phyloP scores from a whole-genome alignment of 1,284 basidiomycete genomes.

The Trichosporon ovoides region DNA sequence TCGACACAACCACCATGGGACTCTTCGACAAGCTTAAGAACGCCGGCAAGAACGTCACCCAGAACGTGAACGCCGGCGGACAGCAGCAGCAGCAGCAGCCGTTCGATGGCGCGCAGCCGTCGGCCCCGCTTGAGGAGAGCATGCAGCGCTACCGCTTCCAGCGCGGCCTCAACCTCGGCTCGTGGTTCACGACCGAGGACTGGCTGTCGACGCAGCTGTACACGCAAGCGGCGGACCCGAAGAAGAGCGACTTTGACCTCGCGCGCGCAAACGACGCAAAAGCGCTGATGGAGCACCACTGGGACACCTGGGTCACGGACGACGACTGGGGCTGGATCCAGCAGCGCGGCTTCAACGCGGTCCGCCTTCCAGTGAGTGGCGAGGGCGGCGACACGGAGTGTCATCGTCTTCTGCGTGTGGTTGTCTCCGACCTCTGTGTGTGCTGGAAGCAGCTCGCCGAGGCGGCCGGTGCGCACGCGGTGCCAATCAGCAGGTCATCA shows the following conservation, averaged over 20 bases:
- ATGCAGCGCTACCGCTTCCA: constrained; percentile 66
- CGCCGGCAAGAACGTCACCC: constrained; percentile 13
- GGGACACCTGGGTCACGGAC: constrained; percentile 71
- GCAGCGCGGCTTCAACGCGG: constrained; percentile 70
- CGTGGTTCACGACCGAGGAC: constrained; percentile 64
- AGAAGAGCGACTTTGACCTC: constrained; percentile 64
- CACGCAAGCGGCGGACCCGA: constrained; percentile 11
- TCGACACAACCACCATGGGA: constrained; percentile 30
- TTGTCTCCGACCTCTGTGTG: no score
- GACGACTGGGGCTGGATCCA: constrained; percentile 69
- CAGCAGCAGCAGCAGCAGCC: constrained; percentile 5
- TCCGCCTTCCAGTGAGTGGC: constrained; percentile 67
- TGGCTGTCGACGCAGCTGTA: constrained; percentile 64
- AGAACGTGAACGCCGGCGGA: constrained; percentile 7
- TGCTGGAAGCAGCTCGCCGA: no score
- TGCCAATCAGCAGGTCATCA: background rate
- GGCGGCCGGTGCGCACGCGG: background rate
- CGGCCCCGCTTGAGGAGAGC: constrained; percentile 22
- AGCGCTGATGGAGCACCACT: constrained; percentile 65
- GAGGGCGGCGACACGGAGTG: no score
- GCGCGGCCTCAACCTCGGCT: constrained; percentile 75
- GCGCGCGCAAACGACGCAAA: constrained; percentile 57
- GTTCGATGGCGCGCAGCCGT: constrained; percentile 12
- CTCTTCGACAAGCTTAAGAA: constrained; percentile 43
- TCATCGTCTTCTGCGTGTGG: no score